Evolutionary conservation across 345 rosid species (phyloP).

Genomic region (Gossypium turneri): DNA sequence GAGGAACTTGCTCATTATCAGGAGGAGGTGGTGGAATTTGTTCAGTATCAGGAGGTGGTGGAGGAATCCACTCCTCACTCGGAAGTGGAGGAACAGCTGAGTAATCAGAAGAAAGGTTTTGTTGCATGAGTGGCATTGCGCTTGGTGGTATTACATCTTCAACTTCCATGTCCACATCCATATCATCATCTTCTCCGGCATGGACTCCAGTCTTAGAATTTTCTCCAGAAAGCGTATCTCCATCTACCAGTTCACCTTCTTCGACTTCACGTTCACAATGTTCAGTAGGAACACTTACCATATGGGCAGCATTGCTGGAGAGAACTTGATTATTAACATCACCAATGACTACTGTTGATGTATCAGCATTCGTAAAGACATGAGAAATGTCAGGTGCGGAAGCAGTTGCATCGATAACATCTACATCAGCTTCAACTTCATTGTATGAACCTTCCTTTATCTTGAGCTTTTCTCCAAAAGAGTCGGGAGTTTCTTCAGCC

Average conservation of each 20-base stretch:
- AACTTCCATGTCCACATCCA: constrained; percentile 99
- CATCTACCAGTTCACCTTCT: constrained; percentile 30
- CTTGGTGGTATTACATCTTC: constrained; percentile 50
- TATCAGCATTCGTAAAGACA: constrained; percentile 22
- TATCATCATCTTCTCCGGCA: constrained; percentile 67
- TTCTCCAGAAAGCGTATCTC: constrained; percentile 26
- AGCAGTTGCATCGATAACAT: constrained; percentile 21
- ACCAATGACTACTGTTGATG: not conserved
- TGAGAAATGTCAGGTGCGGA: constrained; percentile 28
- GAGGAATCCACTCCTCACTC: constrained; percentile 89
- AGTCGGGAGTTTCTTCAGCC: constrained; percentile 27
- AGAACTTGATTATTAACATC: constrained; percentile 17
- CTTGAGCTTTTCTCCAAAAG: constrained; percentile 32
- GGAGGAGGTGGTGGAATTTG: constrained; percentile 87
- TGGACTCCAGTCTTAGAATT: constrained; percentile 25
- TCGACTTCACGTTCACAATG: constrained; percentile 28
- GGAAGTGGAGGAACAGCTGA: constrained; percentile 57
- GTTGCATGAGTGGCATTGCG: constrained; percentile 16
- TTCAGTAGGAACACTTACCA: constrained; percentile 14
- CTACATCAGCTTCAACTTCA: constrained; percentile 33
- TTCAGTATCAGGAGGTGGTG: constrained; percentile 82
- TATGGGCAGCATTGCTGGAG: constrained; percentile 21
- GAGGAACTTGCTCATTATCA: constrained; percentile 44
- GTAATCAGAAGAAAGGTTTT: constrained; percentile 34
- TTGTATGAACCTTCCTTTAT: not conserved